These are phyloP conservation scores for Fusarium sp. DNA, from an alignment of 2,329 filamentous ascomycete species.

Conservation along the genomic window DNA sequence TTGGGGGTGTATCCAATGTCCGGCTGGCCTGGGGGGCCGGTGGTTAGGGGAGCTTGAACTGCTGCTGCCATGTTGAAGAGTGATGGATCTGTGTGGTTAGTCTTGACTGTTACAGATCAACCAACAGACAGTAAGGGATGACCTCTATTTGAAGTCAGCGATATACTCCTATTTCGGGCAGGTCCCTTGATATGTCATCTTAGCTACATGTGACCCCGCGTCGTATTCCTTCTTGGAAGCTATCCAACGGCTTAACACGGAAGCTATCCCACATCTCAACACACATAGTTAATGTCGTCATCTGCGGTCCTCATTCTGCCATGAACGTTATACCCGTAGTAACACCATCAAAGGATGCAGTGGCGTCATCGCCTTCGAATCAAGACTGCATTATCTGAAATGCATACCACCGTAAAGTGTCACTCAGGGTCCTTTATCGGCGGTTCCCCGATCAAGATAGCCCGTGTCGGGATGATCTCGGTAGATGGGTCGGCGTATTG, in stretches of 20 bases:
- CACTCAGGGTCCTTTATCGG: not conserved
- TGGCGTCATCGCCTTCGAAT: slow-evolving; percentile 2
- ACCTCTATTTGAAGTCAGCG: not conserved
- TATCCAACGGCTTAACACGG: not conserved
- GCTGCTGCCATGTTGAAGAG: slow-evolving; percentile 4
- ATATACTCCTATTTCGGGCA: not conserved
- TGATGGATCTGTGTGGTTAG: not conserved
- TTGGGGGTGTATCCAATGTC: slow-evolving; percentile 69
- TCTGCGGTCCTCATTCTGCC: slow-evolving; percentile 9
- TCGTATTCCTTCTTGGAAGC: not conserved
- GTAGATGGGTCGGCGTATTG: not conserved
- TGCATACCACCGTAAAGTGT: not conserved
- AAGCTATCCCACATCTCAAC: not conserved
- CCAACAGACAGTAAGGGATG: not conserved
- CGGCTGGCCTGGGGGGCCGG: slow-evolving; percentile 59
- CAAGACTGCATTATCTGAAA: not conserved
- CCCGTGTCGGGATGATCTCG: not conserved
- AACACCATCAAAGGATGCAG: not conserved
- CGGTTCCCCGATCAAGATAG: not conserved
- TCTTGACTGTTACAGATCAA: not conserved
- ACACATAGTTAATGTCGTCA: slow-evolving; percentile 20
- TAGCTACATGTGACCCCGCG: not conserved
- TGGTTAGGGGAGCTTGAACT: slow-evolving; percentile 11
- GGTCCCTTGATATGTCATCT: not conserved
- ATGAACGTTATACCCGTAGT: not conserved